phyloP scores from a whole-genome alignment of 768 basidiomycete genomes.

The Krasilnikovozyma curviuscula region DNA sequence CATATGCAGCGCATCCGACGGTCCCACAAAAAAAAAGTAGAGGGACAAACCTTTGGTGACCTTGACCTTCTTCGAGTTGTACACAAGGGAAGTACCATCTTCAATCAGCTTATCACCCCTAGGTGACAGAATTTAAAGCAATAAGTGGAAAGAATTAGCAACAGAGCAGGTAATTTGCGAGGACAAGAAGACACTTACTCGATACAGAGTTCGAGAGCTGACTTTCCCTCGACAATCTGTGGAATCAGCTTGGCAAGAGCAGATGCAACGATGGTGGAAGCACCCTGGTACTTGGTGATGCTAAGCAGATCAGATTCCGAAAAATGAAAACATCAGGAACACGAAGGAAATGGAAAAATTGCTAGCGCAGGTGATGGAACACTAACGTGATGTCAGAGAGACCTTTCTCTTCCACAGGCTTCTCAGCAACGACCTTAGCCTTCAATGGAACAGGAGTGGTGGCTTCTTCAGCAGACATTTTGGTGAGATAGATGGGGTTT shows the following conservation, averaged over 20 bases:
- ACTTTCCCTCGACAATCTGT: conserved; percentile 58
- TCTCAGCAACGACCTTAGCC: too few relatives aligned
- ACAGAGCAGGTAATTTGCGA: background rate
- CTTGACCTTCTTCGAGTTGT: conserved; percentile 80
- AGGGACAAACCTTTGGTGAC: conserved; percentile 53
- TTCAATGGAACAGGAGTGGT: too few relatives aligned
- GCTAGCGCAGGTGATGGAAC: too few relatives aligned
- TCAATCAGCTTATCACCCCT: conserved; percentile 79
- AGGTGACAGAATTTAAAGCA: background rate
- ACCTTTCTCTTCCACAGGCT: too few relatives aligned
- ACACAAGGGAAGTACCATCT: conserved; percentile 60
- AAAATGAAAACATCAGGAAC: too few relatives aligned
- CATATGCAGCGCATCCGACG: too few relatives aligned
- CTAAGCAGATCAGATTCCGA: too few relatives aligned
- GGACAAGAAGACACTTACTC: conserved; percentile 29
- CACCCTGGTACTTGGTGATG: conserved; percentile 43
- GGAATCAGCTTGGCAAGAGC: conserved; percentile 71
- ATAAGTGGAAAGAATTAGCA: background rate
- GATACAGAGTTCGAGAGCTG: conserved; percentile 65
- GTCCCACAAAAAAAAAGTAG: background rate
- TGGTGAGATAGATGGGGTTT: too few relatives aligned
- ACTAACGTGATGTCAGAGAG: too few relatives aligned
- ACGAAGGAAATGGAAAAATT: too few relatives aligned
- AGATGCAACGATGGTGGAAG: conserved; percentile 70
- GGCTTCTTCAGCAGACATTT: too few relatives aligned